Evolutionary conservation across 192 early-diverging fungal genomes (phyloP).

Genomic region (Haplosporangium gracile): DNA sequence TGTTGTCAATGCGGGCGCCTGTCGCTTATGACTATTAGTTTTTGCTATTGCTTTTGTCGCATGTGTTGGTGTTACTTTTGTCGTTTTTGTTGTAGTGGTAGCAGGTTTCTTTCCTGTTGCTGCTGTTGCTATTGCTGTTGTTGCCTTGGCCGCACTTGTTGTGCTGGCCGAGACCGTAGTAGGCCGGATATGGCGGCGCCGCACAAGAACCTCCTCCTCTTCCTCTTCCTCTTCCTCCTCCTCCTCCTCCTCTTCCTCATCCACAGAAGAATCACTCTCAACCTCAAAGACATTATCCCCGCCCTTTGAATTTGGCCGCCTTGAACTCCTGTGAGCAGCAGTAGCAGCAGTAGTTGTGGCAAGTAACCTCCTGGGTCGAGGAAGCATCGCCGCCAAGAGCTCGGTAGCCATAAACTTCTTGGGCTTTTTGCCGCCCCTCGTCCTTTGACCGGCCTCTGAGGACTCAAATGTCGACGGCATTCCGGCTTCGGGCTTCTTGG

Average conservation of each 20-base stretch:
- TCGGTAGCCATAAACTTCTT: constrained; percentile 27
- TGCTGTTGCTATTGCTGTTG: neutral
- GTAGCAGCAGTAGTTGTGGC: neutral
- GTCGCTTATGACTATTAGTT: neutral
- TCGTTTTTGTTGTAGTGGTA: neutral
- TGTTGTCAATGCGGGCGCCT: neutral
- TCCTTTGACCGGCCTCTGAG: neutral
- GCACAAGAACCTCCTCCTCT: constrained; percentile 14
- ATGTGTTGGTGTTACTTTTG: neutral
- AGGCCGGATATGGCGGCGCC: neutral
- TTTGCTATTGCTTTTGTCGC: neutral
- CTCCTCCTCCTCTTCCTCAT: neutral
- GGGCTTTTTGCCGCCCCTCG: neutral
- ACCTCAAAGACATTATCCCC: neutral
- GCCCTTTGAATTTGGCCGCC: neutral
- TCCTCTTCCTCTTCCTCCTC: constrained; percentile 4
- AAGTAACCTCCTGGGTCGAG: neutral
- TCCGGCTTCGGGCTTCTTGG: constrained; percentile 43
- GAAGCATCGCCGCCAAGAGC: constrained; percentile 27
- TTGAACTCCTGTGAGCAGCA: neutral
- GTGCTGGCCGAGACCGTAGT: neutral
- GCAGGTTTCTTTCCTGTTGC: neutral
- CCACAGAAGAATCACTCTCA: neutral
- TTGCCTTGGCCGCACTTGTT: neutral
- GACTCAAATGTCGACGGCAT: constrained; percentile 24